A percentile compares a stretch with the other conserved stretches of the same genome.
Conservation (phyloP, 345 rosid genomes). For the Gossypioides kirkii region DNA sequence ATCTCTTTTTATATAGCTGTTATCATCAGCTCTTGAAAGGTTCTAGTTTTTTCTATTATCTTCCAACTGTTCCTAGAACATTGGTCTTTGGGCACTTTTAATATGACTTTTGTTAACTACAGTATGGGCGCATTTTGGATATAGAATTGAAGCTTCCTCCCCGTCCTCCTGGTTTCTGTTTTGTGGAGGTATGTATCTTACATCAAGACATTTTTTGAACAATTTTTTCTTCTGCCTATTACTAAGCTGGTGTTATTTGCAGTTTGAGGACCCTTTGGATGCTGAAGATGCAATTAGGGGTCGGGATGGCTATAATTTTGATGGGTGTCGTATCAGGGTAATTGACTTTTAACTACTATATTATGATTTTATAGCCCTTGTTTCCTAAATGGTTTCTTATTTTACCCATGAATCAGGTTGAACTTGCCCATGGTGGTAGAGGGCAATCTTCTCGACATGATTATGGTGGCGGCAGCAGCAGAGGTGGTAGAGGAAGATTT, state of each 20-base stretch:
- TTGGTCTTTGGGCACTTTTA: background rate
- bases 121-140: slow-evolving; percentile 36
- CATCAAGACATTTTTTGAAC: background rate
- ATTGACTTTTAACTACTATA: background rate
- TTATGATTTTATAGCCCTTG: background rate
- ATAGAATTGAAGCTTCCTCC: slow-evolving; percentile 38
- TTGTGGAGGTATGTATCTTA: slow-evolving; percentile 9
- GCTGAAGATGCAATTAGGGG: slow-evolving; percentile 61
- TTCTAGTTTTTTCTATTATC: background rate
- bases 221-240: background rate
- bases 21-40: background rate
- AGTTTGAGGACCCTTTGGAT: slow-evolving; percentile 50
- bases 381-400: background rate
- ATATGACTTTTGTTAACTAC: background rate
- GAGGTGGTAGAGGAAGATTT: slow-evolving; percentile 25
- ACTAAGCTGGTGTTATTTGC: background rate
- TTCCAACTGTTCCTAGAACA: background rate
- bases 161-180: slow-evolving; percentile 23
- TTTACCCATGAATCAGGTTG: slow-evolving; percentile 29
- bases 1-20: background rate
- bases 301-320: slow-evolving; percentile 62
- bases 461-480: slow-evolving; percentile 24
- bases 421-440: slow-evolving; percentile 41
- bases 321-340: slow-evolving; percentile 53
- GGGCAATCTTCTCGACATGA: slow-evolving; percentile 29